These are phyloP conservation scores for Xylogone sp. DNA, from an alignment of 2,329 filamentous ascomycete genomes.

Conservation along the genomic window DNA sequence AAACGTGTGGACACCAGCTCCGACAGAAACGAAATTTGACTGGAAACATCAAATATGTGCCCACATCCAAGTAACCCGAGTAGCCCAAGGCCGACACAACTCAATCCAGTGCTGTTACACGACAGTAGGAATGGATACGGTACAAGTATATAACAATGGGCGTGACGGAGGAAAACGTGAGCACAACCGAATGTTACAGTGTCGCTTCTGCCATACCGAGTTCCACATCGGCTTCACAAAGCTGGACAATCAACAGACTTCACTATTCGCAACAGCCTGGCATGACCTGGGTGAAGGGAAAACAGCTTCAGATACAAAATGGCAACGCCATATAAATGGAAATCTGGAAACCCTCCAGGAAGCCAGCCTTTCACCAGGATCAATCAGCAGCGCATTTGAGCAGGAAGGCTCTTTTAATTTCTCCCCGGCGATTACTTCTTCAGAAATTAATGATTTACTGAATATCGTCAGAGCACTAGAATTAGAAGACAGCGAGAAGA, in stretches of 20 bases:
- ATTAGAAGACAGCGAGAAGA: background rate
- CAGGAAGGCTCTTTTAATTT: conserved; percentile 7
- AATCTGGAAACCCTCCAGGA: background rate
- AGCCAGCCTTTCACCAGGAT: conserved; percentile 5
- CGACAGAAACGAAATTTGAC: too few relatives aligned
- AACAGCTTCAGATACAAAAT: conserved; percentile 6
- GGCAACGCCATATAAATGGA: conserved; percentile 3
- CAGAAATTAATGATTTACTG: background rate
- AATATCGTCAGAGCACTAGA: background rate
- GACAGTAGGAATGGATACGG: too few relatives aligned
- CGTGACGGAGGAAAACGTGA: too few relatives aligned
- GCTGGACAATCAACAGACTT: conserved; percentile 6
- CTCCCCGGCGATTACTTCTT: conserved; percentile 7
- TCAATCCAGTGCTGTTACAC: too few relatives aligned
- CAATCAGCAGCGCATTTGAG: conserved; percentile 11
- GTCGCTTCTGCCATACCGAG: conserved; percentile 6
- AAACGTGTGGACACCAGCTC: too few relatives aligned
- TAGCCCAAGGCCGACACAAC: too few relatives aligned
- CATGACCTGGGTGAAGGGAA: conserved; percentile 9
- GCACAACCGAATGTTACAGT: too few relatives aligned
- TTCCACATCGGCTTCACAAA: conserved; percentile 10
- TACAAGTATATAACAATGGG: too few relatives aligned
- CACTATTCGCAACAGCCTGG: conserved; percentile 11
- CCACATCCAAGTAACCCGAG: too few relatives aligned
- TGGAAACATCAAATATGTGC: too few relatives aligned